Evolutionary conservation across 2,329 filamentous ascomycete genomes (phyloP).

Genomic region (Fusarium drepaniforme): DNA sequence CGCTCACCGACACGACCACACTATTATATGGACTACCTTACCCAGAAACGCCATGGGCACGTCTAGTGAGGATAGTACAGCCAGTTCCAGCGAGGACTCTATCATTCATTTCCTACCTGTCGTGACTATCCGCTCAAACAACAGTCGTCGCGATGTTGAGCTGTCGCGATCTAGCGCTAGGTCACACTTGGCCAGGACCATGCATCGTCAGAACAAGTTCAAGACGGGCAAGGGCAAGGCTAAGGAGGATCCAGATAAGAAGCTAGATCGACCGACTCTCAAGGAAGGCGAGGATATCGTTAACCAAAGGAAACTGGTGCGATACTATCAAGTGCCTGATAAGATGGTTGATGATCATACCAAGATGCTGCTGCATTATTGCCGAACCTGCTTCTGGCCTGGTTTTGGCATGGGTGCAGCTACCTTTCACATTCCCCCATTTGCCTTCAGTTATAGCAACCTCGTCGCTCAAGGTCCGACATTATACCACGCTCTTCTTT

Average conservation of each 20-base stretch:
- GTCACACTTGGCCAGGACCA: not conserved
- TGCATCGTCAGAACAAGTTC: not conserved
- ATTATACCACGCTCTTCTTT: not conserved
- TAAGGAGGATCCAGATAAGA: not conserved
- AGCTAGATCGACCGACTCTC: not conserved
- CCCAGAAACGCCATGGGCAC: not conserved
- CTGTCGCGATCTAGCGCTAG: not conserved
- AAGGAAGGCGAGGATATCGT: not conserved
- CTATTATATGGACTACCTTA: not conserved
- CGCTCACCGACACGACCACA: not conserved
- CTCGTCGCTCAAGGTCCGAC: not conserved
- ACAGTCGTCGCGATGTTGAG: not conserved
- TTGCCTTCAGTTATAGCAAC: not conserved
- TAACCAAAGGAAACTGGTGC: not conserved
- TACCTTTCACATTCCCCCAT: not conserved
- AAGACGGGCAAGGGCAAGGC: not conserved
- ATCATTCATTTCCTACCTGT: not conserved
- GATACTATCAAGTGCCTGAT: not conserved
- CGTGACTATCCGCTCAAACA: not conserved
- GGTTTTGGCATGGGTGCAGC: not conserved
- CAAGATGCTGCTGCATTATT: not conserved
- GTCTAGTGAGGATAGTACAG: not conserved
- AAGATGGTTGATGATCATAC: not conserved
- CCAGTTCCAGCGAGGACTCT: not conserved
- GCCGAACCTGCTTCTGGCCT: not conserved